phyloP scores from a whole-genome alignment of 352 stramenopile species.

The Peronospora tabacina region DNA sequence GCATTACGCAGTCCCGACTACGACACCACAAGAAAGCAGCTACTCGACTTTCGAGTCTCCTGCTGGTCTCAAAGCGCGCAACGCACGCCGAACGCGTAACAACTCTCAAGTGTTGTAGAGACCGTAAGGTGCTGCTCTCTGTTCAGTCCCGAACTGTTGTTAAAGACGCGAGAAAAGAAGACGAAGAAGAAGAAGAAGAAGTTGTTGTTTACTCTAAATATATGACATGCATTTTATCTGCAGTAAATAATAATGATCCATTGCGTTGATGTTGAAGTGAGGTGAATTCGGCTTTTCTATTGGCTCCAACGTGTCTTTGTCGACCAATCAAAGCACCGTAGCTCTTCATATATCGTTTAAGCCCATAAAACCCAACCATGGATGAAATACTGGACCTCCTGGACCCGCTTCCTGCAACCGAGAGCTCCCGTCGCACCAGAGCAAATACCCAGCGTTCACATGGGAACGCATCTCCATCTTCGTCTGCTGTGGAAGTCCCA shows the following conservation, averaged over 20 bases:
- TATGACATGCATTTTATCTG: slow-evolving; percentile 13
- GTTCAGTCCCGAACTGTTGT: neutral
- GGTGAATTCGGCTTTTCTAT: neutral
- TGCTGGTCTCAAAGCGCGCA: slow-evolving; percentile 20
- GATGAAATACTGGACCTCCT: slow-evolving; percentile 2
- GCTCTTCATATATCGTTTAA: slow-evolving; percentile 5
- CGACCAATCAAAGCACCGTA: slow-evolving; percentile 10
- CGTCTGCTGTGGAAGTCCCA: slow-evolving; percentile 1
- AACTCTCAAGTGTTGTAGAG: slow-evolving; percentile 24
- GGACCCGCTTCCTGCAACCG: slow-evolving; percentile 2
- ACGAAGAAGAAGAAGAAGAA: slow-evolving; percentile 5
- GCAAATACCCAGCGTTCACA: neutral
- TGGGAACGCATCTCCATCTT: neutral
- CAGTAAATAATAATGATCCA: too few relatives aligned
- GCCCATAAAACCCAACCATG: slow-evolving; percentile 7
- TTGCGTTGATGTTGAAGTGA: slow-evolving; percentile 13
- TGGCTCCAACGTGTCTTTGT: slow-evolving; percentile 7
- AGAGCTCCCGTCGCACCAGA: slow-evolving; percentile 5
- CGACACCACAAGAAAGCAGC: slow-evolving; percentile 46
- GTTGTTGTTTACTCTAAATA: slow-evolving; percentile 22
- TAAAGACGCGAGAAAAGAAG: too few relatives aligned
- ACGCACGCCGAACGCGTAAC: slow-evolving; percentile 29
- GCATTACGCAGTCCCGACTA: slow-evolving; percentile 31
- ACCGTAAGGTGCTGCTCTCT: slow-evolving; percentile 2
- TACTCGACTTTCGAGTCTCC: slow-evolving; percentile 84